A percentile compares a stretch with the other conserved stretches of the same genome.
phyloP scores from a whole-genome alignment of 2,329 filamentous ascomycete genomes.

The Ramichloridium luteum region DNA sequence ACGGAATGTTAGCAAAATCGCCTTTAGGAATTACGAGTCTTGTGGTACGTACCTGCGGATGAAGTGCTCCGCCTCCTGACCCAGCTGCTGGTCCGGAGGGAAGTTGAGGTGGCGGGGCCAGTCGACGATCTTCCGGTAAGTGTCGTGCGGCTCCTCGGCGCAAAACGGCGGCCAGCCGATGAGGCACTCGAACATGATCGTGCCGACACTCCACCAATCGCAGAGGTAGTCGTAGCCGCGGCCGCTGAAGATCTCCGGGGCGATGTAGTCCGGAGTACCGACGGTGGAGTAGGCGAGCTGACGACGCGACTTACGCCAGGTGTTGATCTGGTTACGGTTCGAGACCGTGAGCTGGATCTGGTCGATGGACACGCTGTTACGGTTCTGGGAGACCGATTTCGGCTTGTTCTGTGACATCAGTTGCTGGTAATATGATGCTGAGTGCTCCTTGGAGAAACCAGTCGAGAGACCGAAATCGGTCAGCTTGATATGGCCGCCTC shows the following conservation, averaged over 20 bases:
- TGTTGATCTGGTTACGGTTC: conserved; percentile 96
- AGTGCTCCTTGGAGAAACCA: conserved; percentile 93
- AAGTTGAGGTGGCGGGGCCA: conserved; percentile 95
- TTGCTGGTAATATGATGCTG: conserved; percentile 97
- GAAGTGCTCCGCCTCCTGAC: conserved; percentile 78
- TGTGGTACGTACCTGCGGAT: conserved; percentile 68
- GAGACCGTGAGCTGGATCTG: conserved; percentile 97
- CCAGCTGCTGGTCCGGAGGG: conserved; percentile 84
- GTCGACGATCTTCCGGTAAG: conserved; percentile 98
- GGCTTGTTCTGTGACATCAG: conserved; percentile 53
- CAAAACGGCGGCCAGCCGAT: conserved; percentile 99
- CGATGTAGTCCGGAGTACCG: conserved; percentile 96
- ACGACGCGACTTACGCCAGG: conserved; percentile 90
- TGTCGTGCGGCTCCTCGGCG: conserved; percentile 92
- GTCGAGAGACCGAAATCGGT: conserved; percentile 97
- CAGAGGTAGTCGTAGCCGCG: conserved; percentile 94
- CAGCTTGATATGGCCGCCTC: conserved; percentile 92
- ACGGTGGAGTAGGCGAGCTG: conserved; percentile 98
- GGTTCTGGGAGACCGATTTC: conserved; percentile 44
- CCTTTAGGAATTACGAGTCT: background rate
- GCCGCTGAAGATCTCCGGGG: conserved; percentile 93
- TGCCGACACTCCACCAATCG: conserved; percentile 98
- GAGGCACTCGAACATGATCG: conserved; percentile 98
- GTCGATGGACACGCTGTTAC: conserved; percentile 89
- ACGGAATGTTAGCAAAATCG: conserved; percentile 3